Conservation (phyloP, 208 protist species). For the Leishmania braziliensis region DNA sequence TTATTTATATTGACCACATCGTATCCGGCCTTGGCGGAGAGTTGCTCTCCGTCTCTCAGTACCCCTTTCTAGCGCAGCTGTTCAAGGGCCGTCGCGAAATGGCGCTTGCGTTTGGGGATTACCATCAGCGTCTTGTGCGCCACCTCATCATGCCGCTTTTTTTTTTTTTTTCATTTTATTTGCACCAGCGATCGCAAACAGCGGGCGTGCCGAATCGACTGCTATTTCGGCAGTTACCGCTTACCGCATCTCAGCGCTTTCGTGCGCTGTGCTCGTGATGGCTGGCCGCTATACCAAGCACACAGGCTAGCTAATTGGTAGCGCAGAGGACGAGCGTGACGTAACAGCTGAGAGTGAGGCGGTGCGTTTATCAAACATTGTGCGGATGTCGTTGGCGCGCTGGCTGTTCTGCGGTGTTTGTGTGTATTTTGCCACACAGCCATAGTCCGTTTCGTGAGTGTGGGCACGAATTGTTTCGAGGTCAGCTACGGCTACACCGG, state of each 20-base stretch:
- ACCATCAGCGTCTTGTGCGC: conserved; percentile 91
- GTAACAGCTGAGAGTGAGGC: conserved; percentile 15
- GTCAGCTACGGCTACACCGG: conserved; percentile 81
- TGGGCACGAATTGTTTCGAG: conserved; percentile 84
- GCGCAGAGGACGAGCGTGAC: conserved; percentile 39
- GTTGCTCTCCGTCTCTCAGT: conserved; percentile 88
- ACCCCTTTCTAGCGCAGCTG: conserved; percentile 92
- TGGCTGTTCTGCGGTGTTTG: conserved; percentile 87
- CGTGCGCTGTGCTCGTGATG: conserved; percentile 59
- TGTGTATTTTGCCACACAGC: conserved; percentile 83
- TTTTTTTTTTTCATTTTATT: conserved; percentile 56
- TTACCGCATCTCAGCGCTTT: conserved; percentile 68
- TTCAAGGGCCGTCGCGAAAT: conserved; percentile 82
- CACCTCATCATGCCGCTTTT: conserved; percentile 92
- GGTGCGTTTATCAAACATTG: conserved; percentile 40
- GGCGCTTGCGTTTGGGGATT: conserved; percentile 91
- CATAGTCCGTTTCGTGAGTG: conserved; percentile 88
- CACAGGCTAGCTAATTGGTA: conserved; percentile 54
- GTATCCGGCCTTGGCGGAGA: conserved; percentile 92
- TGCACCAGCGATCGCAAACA: conserved; percentile 73
- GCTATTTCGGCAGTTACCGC: conserved; percentile 56
- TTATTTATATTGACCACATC: conserved; percentile 81
- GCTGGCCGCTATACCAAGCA: conserved; percentile 77
- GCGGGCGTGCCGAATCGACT: conserved; percentile 58
- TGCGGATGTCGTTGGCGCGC: conserved; percentile 62